Conservation (phyloP, 2,329 filamentous ascomycete genomes). For the Pseudohalonectria lignicola region DNA sequence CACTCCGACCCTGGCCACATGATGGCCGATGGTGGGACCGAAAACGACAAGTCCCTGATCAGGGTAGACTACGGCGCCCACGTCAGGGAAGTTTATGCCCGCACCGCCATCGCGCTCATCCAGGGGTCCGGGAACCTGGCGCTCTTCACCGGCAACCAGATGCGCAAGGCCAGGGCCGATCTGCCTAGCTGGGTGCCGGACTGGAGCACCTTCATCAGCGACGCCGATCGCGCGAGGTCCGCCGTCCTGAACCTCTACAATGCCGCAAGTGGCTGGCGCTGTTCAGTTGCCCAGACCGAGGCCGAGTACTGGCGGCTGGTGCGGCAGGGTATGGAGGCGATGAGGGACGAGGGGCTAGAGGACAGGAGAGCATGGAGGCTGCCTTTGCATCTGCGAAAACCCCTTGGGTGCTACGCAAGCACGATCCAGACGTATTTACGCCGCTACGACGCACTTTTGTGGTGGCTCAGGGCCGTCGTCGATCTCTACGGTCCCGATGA, state of each 20-base stretch:
- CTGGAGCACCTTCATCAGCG: conserved; percentile 6
- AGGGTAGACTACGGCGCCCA: not conserved
- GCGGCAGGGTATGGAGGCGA: not conserved
- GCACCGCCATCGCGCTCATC: not conserved
- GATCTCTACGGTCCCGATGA: not conserved
- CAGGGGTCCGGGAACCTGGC: not conserved
- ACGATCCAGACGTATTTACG: not conserved
- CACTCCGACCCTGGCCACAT: not conserved
- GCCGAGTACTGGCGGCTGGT: not conserved
- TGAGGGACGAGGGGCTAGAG: not conserved
- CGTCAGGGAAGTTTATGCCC: not conserved
- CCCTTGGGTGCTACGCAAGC: too few species aligned
- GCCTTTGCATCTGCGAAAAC: too few species aligned
- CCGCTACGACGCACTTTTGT: not conserved
- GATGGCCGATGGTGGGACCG: not conserved
- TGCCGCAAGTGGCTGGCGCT: not conserved
- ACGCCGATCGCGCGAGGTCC: not conserved
- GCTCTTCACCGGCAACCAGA: conserved; percentile 4
- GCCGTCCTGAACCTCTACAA: not conserved
- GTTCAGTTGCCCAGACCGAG: not conserved
- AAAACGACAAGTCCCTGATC: not conserved
- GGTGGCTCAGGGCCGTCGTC: too few species aligned
- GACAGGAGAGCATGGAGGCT: too few species aligned
- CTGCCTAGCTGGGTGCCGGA: conserved; percentile 9
- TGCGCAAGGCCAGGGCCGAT: conserved; percentile 4